Evolutionary conservation across 1,139 yeast species (phyloP).

Genomic region (Geotrichum siamense): DNA sequence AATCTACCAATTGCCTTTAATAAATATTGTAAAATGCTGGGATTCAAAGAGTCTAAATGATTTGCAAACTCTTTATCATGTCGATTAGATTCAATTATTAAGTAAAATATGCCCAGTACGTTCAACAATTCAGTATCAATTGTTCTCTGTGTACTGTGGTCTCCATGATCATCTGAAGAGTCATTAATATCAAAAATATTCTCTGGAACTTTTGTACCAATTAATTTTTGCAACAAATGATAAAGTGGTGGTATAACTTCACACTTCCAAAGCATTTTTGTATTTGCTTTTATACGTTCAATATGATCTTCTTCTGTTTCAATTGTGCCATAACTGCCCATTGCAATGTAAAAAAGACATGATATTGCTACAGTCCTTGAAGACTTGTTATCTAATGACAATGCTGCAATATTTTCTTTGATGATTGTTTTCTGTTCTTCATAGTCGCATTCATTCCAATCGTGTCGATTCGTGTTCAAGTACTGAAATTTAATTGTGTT

Average conservation of each 20-base stretch:
- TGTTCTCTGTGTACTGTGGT: not conserved
- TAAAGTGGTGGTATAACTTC: conserved; percentile 24
- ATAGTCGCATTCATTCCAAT: conserved; percentile 13
- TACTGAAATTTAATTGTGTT: conserved; percentile 20
- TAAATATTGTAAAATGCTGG: conserved; percentile 40
- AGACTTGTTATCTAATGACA: conserved; percentile 5
- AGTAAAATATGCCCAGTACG: conserved; percentile 49
- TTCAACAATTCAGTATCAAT: conserved; percentile 35
- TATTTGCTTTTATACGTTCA: conserved; percentile 32
- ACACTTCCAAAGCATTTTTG: conserved; percentile 24
- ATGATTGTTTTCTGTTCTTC: conserved; percentile 16
- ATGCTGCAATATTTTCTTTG: conserved; percentile 9
- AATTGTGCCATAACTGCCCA: conserved; percentile 39
- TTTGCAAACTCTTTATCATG: conserved; percentile 25
- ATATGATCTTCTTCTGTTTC: conserved; percentile 37
- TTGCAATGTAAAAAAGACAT: conserved; percentile 35
- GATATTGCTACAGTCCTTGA: conserved; percentile 18
- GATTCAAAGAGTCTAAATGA: conserved; percentile 32
- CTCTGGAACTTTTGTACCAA: conserved; percentile 22
- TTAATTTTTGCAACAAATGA: conserved; percentile 18
- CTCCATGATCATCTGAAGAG: conserved; percentile 10
- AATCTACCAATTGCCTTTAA: conserved; percentile 54
- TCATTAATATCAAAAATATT: conserved; percentile 13
- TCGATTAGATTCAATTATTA: conserved; percentile 38
- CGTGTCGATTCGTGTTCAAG: conserved; percentile 14